Evolutionary conservation across 2,329 filamentous ascomycete genomes (phyloP), one percentile per base, ranked within the genome.

Genomic region (Macroventuria anomochaeta): DNA sequence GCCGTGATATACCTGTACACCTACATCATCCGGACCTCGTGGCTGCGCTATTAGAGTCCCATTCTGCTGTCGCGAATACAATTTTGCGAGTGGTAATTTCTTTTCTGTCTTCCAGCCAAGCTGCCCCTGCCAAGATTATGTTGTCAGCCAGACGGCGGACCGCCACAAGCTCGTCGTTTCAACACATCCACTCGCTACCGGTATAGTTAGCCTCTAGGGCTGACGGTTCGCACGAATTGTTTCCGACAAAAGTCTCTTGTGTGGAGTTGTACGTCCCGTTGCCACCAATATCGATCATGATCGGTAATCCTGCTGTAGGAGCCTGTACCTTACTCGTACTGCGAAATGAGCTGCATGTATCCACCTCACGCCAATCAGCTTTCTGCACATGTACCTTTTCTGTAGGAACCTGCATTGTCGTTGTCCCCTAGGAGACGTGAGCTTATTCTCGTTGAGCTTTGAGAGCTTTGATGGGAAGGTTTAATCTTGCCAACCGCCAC

Each of bases 111-210:
- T 41, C 18, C 10, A 15, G 51, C 42, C 43, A 54, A 41, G 39
- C 11, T 47, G 17, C 57, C 53, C 53, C 53, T 56, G 57, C 57
- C 53, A 49, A 59, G 53, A 11, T 18, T 13, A 26, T 18, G n/a
- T 25, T 49, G 43, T 46, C 39, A 49, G 50, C 40, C 26, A n/a
- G 26, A 13, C 12, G 17, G 36, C 31, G 25, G 32, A 25, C 18
- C 42, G 49, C 42, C 41, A 46, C 23, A 23, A 48, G 32, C 33
- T 48, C 39, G 44, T 29, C 33, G 51, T 54, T 54, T 54, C 51
- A 54, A 48, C 39, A 21, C 23, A 40, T 5, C 18, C 32, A 34
- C 43, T 38, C 39, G 39, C 39, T 48, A 39, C 44, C 44, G 25
- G 15, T 29, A 25, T 32, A 39, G 4, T 7, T 10, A 36, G 39